Evolutionary conservation across 139 green algal genomes (phyloP).

Genomic region (Coccomyxa sp.): DNA sequence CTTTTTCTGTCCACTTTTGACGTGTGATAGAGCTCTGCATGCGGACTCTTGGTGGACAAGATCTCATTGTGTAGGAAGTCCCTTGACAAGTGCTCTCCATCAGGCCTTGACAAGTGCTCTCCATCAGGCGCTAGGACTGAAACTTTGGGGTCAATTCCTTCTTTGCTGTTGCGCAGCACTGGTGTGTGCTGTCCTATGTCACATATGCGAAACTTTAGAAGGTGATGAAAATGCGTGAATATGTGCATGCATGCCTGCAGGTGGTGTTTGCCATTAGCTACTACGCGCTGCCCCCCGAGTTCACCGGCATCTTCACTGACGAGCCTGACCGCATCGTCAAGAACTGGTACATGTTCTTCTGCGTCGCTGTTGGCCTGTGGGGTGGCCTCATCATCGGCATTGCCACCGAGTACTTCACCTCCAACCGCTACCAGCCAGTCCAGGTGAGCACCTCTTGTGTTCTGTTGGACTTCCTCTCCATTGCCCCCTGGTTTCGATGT

Average conservation of each 20-base stretch:
- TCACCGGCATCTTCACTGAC: conserved; percentile 56
- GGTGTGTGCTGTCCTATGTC: too few species aligned
- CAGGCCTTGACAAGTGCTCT: too few species aligned
- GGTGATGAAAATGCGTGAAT: too few species aligned
- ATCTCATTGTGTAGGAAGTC: too few species aligned
- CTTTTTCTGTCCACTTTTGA: background rate
- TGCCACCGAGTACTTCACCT: conserved; percentile 98
- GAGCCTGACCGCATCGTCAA: conserved; percentile 60
- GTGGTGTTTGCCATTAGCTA: conserved; percentile 24
- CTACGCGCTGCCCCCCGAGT: conserved; percentile 56
- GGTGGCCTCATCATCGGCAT: conserved; percentile 93
- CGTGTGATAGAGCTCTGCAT: background rate
- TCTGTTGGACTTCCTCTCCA: background rate
- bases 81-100: too few species aligned
- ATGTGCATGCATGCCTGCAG: conserved; percentile 1
- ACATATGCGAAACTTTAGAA: too few species aligned
- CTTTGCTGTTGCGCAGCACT: too few species aligned
- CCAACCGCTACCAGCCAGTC: conserved; percentile 77
- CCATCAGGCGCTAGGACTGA: too few species aligned
- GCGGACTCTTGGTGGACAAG: too few species aligned
- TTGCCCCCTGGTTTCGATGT: background rate
- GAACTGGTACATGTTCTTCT: conserved; percentile 94
- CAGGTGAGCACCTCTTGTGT: conserved; percentile 14
- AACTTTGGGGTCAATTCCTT: too few species aligned
- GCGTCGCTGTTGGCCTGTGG: conserved; percentile 87